Evolutionary conservation across 2,329 filamentous ascomycete genomes (phyloP), one percentile per base, ranked within the genome.

Genomic region (Monosporascus cannonballus): DNA sequence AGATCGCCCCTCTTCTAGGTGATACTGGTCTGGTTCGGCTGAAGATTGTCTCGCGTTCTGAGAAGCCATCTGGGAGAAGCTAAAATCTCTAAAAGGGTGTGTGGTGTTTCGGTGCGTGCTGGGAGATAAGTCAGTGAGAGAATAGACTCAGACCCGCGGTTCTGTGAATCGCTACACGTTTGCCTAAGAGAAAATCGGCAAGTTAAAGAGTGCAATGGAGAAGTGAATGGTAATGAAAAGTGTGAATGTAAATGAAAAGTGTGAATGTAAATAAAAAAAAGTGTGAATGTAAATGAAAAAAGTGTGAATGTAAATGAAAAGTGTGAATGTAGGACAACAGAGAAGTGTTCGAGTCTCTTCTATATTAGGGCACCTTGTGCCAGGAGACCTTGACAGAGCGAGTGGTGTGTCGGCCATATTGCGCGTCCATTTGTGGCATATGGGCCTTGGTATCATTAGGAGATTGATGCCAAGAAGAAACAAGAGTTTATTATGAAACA

Each of bases 311-410:
- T n/a, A 18, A 25, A 27, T 18, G 20, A 25, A n/a, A 18, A 14
- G 42, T 27, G 30, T 34, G 30, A 34, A 34, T 34, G 30, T 34
- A 34, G 30, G 11, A 34, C 30, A 34, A 14, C 30, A 14, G 30
- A 34, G 9, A 11, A 55, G 59, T 56, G 57, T 56, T 58, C 57
- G 55, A 48, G 58, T 51, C 58, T 59, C 56, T 48, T 48, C 30
- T 34, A 34, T 34, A 34, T 34, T 14, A 34, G 30, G 30, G 4
- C 30, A 34, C 9, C 30, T 34, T 34, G 30, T 34, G 30, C 9
- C 30, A 9, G 30, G 30, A 34, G 30, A 34, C 11, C 30, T 34
- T 9, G 9, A 34, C 9, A 5, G 30, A 34, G 30, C 30, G 11
- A 14, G 30, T 34, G 30, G 30, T 14, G 30, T 14, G 11, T 11